These are phyloP conservation scores for Nephelium lappaceum DNA, from an alignment of 345 rosid species.

Conservation along the genomic window DNA sequence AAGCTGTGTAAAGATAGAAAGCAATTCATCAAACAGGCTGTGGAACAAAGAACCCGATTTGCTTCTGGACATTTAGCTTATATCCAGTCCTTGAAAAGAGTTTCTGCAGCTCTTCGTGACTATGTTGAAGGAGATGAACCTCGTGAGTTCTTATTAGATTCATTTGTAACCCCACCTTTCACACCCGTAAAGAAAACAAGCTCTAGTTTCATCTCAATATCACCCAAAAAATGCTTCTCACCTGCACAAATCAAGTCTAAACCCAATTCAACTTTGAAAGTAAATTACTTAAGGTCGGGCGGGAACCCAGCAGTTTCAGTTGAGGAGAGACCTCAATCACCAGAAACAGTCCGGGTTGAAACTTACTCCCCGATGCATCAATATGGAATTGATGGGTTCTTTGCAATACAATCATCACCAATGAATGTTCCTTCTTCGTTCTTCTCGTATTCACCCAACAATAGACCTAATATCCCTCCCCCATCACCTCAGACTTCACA, in stretches of 20 bases:
- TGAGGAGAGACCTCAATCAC: conserved; percentile 76
- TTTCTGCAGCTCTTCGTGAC: conserved; percentile 82
- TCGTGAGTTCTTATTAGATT: conserved; percentile 62
- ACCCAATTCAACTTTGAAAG: conserved; percentile 55
- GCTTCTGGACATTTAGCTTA: conserved; percentile 83
- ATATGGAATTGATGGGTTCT: conserved; percentile 59
- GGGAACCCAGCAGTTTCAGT: conserved; percentile 69
- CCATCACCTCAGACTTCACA: conserved; percentile 87
- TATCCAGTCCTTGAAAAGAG: conserved; percentile 75
- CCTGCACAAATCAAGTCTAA: conserved; percentile 44
- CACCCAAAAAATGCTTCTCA: conserved; percentile 53
- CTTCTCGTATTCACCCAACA: conserved; percentile 46
- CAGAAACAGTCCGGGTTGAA: conserved; percentile 66
- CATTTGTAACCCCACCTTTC: conserved; percentile 56
- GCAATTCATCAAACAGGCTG: conserved; percentile 82
- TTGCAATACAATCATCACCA: conserved; percentile 59
- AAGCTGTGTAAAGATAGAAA: conserved; percentile 91
- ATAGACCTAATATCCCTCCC: conserved; percentile 67
- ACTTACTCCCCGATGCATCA: conserved; percentile 61
- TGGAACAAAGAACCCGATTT: conserved; percentile 82
- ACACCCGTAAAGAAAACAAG: conserved; percentile 67
- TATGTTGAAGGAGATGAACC: conserved; percentile 77
- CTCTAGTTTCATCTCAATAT: conserved; percentile 64
- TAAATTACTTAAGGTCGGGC: conserved; percentile 66
- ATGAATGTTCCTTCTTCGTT: conserved; percentile 51